Evolutionary conservation across 441 rosid genomes (phyloP), one percentile per base, ranked within the genome.

Genomic region (Erysimum cheiri): DNA sequence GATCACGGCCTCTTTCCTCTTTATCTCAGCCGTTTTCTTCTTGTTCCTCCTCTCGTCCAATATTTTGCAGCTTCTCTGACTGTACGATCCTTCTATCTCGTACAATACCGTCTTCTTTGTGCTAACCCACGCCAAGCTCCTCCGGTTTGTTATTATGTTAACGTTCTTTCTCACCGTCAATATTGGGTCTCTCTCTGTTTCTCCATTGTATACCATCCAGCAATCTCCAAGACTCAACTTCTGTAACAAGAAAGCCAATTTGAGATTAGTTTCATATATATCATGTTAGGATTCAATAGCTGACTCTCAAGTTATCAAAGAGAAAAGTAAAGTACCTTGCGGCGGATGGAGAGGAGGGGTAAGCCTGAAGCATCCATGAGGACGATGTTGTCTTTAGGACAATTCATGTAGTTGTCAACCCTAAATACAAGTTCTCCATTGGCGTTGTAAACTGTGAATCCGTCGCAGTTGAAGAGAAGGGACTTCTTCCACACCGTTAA

Each of bases 401-500:
- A 76, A 14, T 90, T 76, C 78, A 87, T 87, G 80, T 93, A 93
- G 46, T 87, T 93, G 67, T 93, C 97, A 6, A 93, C 98, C 28
- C 98, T 78, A 58, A 83, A 93, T 15, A 85, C 86, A 37, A 93
- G 90, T 53, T 91, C 74, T 9, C 98, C 98, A 52, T 61, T 83
- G 59, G 82, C 53, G 64, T 89, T 96, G 33, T 71, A 91, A 49
- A 93, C 98, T 3, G 98, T 89, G 68, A 87, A 93, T 7, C 98
- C 98, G 26, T 86, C 87, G 76, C 98, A 89, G 80, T 88, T 91
- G 79, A 93, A 89, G 28, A 93, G 85, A 72, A 93, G 81, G 1
- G 98, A 93, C 74, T 93, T 93, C 83, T 80, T 89, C 98, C 98
- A 93, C 50, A 93, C 98, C 14, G 96, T 93, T n/a, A 93, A 67